These are phyloP conservation scores for Xylaria cubensis DNA, from an alignment of 495 filamentous ascomycete species.

Conservation along the genomic window DNA sequence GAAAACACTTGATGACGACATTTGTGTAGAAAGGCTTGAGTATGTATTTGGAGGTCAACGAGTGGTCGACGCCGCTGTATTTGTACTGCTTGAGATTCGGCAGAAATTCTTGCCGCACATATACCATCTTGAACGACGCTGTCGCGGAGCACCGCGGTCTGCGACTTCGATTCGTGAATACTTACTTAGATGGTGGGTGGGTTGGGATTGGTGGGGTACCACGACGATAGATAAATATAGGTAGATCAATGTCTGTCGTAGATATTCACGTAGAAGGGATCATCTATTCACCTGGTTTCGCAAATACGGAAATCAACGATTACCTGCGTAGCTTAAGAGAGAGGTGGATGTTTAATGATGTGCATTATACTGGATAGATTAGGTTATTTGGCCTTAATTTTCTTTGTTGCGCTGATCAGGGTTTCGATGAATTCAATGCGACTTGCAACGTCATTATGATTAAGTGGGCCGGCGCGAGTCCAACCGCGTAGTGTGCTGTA, in stretches of 20 bases:
- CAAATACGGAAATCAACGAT: background rate
- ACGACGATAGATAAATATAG: background rate
- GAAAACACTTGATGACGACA: conserved; percentile 90
- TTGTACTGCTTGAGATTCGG: conserved; percentile 89
- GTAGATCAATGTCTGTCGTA: no score
- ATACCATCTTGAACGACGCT: conserved; percentile 62
- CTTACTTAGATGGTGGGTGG: background rate
- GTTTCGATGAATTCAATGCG: conserved; percentile 17
- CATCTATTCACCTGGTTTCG: no score
- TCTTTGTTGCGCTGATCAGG: conserved; percentile 14
- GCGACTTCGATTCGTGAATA: background rate
- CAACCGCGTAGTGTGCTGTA: background rate
- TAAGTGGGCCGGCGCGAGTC: conserved; percentile 21
- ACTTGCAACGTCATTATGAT: conserved; percentile 23
- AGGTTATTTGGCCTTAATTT: conserved; percentile 25
- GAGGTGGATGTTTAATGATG: background rate
- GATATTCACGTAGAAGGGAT: background rate
- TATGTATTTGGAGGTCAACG: conserved; percentile 84
- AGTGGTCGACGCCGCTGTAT: conserved; percentile 90
- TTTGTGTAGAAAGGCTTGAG: conserved; percentile 98
- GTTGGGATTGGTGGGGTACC: background rate
- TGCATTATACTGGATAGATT: background rate
- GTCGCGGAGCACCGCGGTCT: conserved; percentile 6
- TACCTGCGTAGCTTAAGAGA: background rate
- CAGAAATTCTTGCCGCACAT: conserved; percentile 90